Conservation (phyloP, 495 filamentous ascomycete genomes). For the Evansstolkia leycettana region DNA sequence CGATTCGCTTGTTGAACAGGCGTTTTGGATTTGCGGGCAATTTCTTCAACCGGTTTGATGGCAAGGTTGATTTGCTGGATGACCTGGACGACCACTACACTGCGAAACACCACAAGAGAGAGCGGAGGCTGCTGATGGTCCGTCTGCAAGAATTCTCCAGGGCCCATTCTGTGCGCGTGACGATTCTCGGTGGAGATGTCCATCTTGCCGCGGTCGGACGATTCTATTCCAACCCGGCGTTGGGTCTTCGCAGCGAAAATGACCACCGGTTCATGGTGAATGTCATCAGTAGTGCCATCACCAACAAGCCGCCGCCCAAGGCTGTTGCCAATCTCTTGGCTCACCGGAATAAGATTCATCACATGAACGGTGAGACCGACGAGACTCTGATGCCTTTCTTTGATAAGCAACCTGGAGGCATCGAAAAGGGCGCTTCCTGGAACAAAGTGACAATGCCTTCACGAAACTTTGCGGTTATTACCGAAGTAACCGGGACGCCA, state of each 20-base stretch:
- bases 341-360: slow-evolving; percentile 81
- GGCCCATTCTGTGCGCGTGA: slow-evolving; percentile 63
- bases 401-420: slow-evolving; percentile 64
- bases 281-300: slow-evolving; percentile 67
- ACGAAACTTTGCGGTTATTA: slow-evolving; percentile 77
- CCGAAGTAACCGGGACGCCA: slow-evolving; percentile 40
- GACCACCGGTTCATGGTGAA: slow-evolving; percentile 69
- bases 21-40: slow-evolving; percentile 75
- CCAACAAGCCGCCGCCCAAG: slow-evolving; percentile 84
- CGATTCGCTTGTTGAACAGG: slow-evolving; percentile 80
- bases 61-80: slow-evolving; percentile 78
- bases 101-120: slow-evolving; percentile 78
- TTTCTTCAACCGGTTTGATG: slow-evolving; percentile 90
- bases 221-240: slow-evolving; percentile 58
- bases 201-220: slow-evolving; percentile 64
- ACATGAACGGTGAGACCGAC: slow-evolving; percentile 71
- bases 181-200: slow-evolving; percentile 74
- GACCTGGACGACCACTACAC: slow-evolving; percentile 95
- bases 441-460: slow-evolving; percentile 87
- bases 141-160: slow-evolving; percentile 62
- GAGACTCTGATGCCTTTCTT: slow-evolving; percentile 84
- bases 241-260: slow-evolving; percentile 44
- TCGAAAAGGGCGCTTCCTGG: slow-evolving; percentile 48
- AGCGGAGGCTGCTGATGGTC: slow-evolving; percentile 62
- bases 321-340: slow-evolving; percentile 85